A percentile compares a stretch with the other conserved stretches of the same genome.
phyloP scores from a whole-genome alignment of 1,284 basidiomycete species.

The Tausonia pullulans region DNA sequence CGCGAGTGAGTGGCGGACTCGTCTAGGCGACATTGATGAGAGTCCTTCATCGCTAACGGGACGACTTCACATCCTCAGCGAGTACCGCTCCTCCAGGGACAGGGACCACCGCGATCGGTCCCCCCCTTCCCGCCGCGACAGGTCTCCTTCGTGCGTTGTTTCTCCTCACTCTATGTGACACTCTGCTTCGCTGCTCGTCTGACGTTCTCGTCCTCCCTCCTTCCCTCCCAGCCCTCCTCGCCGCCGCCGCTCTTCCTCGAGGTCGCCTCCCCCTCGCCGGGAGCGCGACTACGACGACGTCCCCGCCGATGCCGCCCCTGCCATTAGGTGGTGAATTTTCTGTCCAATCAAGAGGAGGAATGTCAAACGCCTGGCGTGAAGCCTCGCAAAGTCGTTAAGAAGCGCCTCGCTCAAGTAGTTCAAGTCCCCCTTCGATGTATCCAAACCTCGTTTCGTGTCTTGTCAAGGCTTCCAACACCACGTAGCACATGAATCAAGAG shows the following conservation, averaged over 20 bases:
- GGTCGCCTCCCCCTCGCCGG: conserved; percentile 7
- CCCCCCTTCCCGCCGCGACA: conserved; percentile 5
- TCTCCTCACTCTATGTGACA: not conserved
- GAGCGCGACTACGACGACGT: conserved; percentile 9
- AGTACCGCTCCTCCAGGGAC: not conserved
- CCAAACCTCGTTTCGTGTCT: too few species aligned
- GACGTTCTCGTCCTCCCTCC: not conserved
- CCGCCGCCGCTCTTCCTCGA: conserved; percentile 4
- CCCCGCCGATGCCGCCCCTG: not conserved
- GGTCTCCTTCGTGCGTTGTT: conserved; percentile 9
- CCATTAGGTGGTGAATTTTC: conserved; percentile 3
- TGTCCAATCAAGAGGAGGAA: too few species aligned
- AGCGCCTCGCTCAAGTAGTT: too few species aligned
- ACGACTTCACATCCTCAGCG: not conserved
- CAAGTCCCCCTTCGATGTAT: too few species aligned
- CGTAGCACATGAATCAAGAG: too few species aligned
- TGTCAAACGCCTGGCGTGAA: too few species aligned
- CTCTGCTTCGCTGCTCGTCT: not conserved
- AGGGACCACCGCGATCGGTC: not conserved
- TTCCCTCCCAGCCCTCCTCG: conserved; percentile 1
- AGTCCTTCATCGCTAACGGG: not conserved
- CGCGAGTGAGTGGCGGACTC: not conserved
- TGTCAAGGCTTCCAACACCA: too few species aligned
- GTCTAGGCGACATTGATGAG: too few species aligned
- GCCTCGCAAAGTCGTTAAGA: too few species aligned